phyloP scores from a whole-genome alignment of 257 asterid genomes.

The Paraleonurus japonicus region DNA sequence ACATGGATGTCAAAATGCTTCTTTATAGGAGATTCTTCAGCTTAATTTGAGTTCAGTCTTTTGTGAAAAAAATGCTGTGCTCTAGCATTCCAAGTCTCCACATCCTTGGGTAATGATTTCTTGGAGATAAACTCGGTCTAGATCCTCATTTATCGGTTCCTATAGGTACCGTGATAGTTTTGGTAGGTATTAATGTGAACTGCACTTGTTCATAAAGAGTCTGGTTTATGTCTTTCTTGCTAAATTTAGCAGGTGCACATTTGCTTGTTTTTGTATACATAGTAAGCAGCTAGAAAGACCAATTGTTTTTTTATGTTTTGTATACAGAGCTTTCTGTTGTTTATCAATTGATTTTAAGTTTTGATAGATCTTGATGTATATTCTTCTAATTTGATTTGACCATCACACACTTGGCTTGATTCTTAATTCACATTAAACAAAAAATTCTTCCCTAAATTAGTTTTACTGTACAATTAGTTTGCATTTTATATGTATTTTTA shows the following conservation, averaged over 20 bases:
- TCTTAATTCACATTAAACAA: background rate
- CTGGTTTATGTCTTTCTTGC: constrained; percentile 23
- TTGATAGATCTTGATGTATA: background rate
- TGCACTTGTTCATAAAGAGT: constrained; percentile 17
- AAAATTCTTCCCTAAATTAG: too few relatives aligned
- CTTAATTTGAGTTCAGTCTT: constrained; percentile 12
- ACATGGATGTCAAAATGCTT: constrained; percentile 23
- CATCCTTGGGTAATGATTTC: constrained; percentile 11
- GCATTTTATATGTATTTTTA: too few relatives aligned
- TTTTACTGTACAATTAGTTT: too few relatives aligned
- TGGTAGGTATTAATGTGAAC: constrained; percentile 3
- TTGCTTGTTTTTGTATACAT: constrained; percentile 20
- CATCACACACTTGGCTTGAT: background rate
- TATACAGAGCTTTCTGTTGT: background rate
- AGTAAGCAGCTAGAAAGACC: constrained; percentile 14
- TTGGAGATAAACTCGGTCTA: constrained; percentile 1
- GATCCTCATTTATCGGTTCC: constrained; percentile 24
- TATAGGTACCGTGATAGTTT: background rate
- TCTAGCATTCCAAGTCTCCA: constrained; percentile 6
- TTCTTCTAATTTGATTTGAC: background rate
- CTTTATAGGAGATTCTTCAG: constrained; percentile 23
- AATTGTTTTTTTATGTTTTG: constrained; percentile 14
- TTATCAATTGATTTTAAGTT: background rate
- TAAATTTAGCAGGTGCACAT: constrained; percentile 17
- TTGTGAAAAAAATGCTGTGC: background rate